A percentile compares a stretch with the other conserved stretches of the same genome.
phyloP scores from a whole-genome alignment of 1,139 yeast species.

The Keqinozyma sinolaborantium region DNA sequence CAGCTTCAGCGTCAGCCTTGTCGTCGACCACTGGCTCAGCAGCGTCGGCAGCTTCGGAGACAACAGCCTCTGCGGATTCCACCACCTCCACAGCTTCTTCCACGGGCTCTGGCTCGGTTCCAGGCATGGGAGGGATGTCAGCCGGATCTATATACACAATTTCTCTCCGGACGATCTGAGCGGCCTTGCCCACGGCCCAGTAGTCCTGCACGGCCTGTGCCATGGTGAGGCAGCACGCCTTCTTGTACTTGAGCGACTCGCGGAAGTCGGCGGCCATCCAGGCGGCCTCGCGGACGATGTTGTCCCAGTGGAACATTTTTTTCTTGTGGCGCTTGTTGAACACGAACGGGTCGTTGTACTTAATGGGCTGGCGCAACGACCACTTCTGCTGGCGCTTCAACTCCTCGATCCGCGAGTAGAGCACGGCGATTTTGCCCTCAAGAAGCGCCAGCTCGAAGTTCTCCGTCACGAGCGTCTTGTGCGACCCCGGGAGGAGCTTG shows the following conservation, averaged over 20 bases:
- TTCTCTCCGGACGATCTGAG: constrained; percentile 48
- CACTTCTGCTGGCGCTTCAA: constrained; percentile 83
- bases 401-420: constrained; percentile 89
- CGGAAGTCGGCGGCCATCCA: constrained; percentile 84
- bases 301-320: constrained; percentile 62
- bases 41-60: not conserved
- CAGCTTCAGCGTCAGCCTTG: constrained; percentile 3
- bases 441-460: constrained; percentile 79
- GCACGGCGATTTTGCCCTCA: constrained; percentile 94
- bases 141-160: constrained; percentile 11
- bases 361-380: constrained; percentile 85
- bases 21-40: too few relatives aligned
- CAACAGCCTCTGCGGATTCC: constrained; percentile 5
- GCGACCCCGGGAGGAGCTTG: constrained; percentile 78
- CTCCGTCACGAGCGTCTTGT: constrained; percentile 81
- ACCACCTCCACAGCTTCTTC: constrained; percentile 7
- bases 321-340: constrained; percentile 25
- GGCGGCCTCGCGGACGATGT: constrained; percentile 69
- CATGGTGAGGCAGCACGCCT: constrained; percentile 64
- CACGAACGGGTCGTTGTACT: constrained; percentile 65
- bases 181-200: constrained; percentile 70
- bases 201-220: constrained; percentile 75
- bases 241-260: constrained; percentile 66
- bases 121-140: not conserved
- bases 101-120: constrained; percentile 1